Evolutionary conservation across 805 yeast species (phyloP).

Genomic region (Ogataea trehalophila): DNA sequence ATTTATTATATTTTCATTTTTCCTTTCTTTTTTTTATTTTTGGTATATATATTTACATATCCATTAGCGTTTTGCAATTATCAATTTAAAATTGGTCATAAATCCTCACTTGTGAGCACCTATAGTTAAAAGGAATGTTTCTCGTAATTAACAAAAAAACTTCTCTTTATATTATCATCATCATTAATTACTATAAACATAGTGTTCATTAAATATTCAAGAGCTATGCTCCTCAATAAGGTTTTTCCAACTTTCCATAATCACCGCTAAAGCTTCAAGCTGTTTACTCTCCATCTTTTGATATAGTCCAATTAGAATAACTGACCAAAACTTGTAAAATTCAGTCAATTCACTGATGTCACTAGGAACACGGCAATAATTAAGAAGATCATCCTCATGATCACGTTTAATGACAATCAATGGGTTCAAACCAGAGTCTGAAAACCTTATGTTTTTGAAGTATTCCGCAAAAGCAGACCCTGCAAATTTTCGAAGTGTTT

Average conservation of each 20-base stretch:
- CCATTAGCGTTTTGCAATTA: no score
- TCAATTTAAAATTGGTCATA: no score
- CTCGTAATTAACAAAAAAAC: no score
- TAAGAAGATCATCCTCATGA: slow-evolving; percentile 17
- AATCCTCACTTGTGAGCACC: no score
- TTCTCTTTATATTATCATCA: no score
- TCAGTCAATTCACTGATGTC: slow-evolving; percentile 26
- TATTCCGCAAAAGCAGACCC: slow-evolving; percentile 53
- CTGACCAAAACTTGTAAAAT: slow-evolving; percentile 51
- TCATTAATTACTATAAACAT: no score
- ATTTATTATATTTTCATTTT: no score
- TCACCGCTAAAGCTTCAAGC: slow-evolving; percentile 25
- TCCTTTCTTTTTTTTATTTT: no score
- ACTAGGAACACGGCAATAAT: slow-evolving; percentile 26
- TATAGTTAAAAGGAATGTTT: no score
- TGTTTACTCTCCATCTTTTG: slow-evolving; percentile 29
- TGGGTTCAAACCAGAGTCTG: slow-evolving; percentile 10
- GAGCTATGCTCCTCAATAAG: not conserved
- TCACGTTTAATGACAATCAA: slow-evolving; percentile 7
- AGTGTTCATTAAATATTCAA: no score
- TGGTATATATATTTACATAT: no score
- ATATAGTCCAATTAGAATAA: slow-evolving; percentile 40
- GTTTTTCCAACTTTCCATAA: slow-evolving; percentile 16
- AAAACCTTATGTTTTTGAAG: slow-evolving; percentile 24
- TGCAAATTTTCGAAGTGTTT: slow-evolving; percentile 42